Base-by-base conservation (phyloP, 2,329 filamentous ascomycete genomes). In the Whalleya microplaca region DNA sequence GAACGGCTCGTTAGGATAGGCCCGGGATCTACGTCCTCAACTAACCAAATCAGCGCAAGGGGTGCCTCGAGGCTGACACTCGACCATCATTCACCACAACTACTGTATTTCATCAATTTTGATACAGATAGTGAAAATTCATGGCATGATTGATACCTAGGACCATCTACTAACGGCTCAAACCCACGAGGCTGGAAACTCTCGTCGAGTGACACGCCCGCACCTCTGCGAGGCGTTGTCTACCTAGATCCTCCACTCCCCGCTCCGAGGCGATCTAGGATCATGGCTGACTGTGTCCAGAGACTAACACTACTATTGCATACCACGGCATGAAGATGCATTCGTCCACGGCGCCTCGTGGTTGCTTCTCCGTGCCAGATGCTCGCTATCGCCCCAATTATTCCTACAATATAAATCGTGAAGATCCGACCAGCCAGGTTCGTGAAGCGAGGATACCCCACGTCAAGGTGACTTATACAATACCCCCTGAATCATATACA, bases 21-120 rank as follows among this genome's bases (percentile, higher is more conserved):
- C 53, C 61, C 59, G 63, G 64, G 58, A 64, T 64, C 56, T 64
- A 61, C 57, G 55, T 57, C 49, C 55, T 64, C 62, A 56, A 66
- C 58, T 67, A 60, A 61, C 61, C 58, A 63, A 66, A 61, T 55
- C 58, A 51, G 59, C 56, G 55, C 61, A 53, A 61, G 59, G 60
- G 58, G 59, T 56, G 51, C 56, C 51, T 46, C 55, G 54, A 56
- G 55, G 52, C 62, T 61, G 59, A 59, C 62, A 66, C 64, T 67
- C 65, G 44, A 42, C 54, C 44, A 62, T 51, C 64, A 61, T 56
- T 54, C 53, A 47, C 51, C 62, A 61, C 50, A 55, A 56, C 55
- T 21, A 21, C 40, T 20, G 16, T 51, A 48, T 56, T 44, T 27
- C 20, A 10, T 54, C 42, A 41, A 48, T 50, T 54, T 51, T 6